Evolutionary conservation across 2,329 filamentous ascomycete species (phyloP), one percentile per base, ranked within the genome.

Genomic region (Penicillium sp.): DNA sequence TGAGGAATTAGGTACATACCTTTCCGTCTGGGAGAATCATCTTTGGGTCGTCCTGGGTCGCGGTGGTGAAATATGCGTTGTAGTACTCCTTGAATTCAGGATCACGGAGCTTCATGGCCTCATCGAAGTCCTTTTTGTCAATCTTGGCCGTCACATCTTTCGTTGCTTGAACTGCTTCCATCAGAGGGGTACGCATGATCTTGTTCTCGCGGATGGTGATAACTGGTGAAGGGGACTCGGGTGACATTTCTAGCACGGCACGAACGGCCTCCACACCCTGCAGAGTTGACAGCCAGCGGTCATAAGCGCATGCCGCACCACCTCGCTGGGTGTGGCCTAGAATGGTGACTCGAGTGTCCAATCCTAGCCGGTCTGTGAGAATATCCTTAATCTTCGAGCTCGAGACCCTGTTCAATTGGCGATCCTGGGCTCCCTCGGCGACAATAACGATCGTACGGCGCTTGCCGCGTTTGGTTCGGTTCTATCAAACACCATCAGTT

Each of bases 161-260:
- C 29, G 94, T 99, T 69, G 92, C 85, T 46, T 84, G 79, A 11
- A 99, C 94, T 1, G 94, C 92, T 71, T 96, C 85, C 80, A 97
- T 89, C 27, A 99, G 80, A 21, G 92, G 89, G 67, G 92, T 92
- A 54, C 92, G 86, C 63, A 92, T 87, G 71, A 99, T 97, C 79
- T 99, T 96, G 83, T 97, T 97, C 80, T 99, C 94, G 62, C 88
- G 92, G 65, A 99, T 92, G 66, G 92, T 92, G 71, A 99, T 97
- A 70, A 99, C 92, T 57, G 92, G 93, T 48, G 92, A 96, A 54
- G 91, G 90, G 0, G 90, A 93, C 43, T 94, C 89, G 10, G 94
- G 92, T 0, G 87, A 95, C 49, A 91, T 90, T 64, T 96, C 91
- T 29, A 97, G 82, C 19, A 97, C 91, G 23, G 93, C 92, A 68